A percentile compares a stretch with the other conserved stretches of the same genome.
Evolutionary conservation across 2,329 filamentous ascomycete genomes (phyloP).

Genomic region (Microdochium bolleyi): DNA sequence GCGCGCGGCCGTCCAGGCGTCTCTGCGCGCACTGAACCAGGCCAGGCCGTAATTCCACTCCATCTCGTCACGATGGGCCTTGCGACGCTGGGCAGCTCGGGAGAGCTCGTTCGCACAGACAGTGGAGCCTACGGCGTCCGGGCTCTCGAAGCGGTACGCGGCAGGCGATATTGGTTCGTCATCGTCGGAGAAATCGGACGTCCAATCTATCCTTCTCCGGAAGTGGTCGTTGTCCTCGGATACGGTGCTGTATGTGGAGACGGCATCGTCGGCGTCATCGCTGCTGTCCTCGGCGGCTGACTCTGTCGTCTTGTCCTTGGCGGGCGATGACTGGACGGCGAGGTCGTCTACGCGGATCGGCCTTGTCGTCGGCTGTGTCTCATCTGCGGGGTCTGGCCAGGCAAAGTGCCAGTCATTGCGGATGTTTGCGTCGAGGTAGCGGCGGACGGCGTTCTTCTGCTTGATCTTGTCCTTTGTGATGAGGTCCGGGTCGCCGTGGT

Average conservation of each 20-base stretch:
- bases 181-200: conserved; percentile 47
- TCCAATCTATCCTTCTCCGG: conserved; percentile 45
- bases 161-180: conserved; percentile 30
- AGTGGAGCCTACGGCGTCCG: conserved; percentile 34
- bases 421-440: conserved; percentile 44
- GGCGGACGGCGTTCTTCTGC: conserved; percentile 55
- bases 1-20: conserved; percentile 79
- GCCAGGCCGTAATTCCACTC: conserved; percentile 74
- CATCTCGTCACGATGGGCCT: conserved; percentile 54
- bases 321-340: conserved; percentile 6
- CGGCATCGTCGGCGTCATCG: conserved; percentile 33
- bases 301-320: conserved; percentile 12
- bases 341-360: conserved; percentile 2
- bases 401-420: conserved; percentile 52
- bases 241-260: conserved; percentile 30
- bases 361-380: too few relatives aligned
- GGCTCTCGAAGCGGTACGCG: conserved; percentile 43
- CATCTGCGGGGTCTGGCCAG: conserved; percentile 36
- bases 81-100: conserved; percentile 47
- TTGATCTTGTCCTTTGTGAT: conserved; percentile 53
- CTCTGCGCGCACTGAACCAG: conserved; percentile 69
- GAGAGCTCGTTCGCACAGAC: conserved; percentile 34
- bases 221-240: conserved; percentile 46
- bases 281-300: conserved; percentile 27
- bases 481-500: conserved; percentile 50